Base-by-base conservation (phyloP, 768 basidiomycete genomes). In the Lactarius pseudohatsudake region DNA sequence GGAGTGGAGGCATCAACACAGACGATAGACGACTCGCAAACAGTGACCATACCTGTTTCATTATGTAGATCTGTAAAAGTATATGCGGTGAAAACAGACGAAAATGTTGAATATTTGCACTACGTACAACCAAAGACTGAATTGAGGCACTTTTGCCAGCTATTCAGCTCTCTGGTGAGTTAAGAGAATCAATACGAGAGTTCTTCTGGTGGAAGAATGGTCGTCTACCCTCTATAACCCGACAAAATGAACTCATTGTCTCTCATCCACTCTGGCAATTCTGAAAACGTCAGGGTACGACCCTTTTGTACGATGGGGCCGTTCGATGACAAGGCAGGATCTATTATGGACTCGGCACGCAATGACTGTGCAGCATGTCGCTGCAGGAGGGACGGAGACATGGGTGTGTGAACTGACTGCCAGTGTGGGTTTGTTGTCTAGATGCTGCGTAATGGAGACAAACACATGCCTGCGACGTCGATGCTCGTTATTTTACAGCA, bases 231-330 rank as follows among this genome's bases (percentile, higher is more conserved):
- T 76, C 90, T 80, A 74, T 92, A 91, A 2, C 91, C 91, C 41
- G 76, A 76, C 64, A 86, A 45, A 66, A 92, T 90, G 72, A 84
- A 88, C 70, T 90, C 88, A 71, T 91, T 92, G 75, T 91, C 87
- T 69, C 78, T 82, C 75, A 86, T 85, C 88, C 89, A 92, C 40
- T 82, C 81, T 47, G 86, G 84, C 54, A 91, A 78, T 63, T 88
- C 85, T 30, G 73, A 66, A 86, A 86, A 91, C 15, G 77, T 74
- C 41, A 84, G 68, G n/a, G 79, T 82, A 18, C 36, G 62, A 20
- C 8, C 1, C 18, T 60, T 56, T 32, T 40, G 26, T 6, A 36
- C 11, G 32, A 13, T 30, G 2, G 58, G 5, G n/a, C 15, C 10
- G 18, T 34, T 18, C 13, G 8, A n/a, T 22, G 40, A 59, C 13